Evolutionary conservation across 2,329 filamentous ascomycete species (phyloP), one percentile per base, ranked within the genome.

Genomic region (Claviceps monticola): DNA sequence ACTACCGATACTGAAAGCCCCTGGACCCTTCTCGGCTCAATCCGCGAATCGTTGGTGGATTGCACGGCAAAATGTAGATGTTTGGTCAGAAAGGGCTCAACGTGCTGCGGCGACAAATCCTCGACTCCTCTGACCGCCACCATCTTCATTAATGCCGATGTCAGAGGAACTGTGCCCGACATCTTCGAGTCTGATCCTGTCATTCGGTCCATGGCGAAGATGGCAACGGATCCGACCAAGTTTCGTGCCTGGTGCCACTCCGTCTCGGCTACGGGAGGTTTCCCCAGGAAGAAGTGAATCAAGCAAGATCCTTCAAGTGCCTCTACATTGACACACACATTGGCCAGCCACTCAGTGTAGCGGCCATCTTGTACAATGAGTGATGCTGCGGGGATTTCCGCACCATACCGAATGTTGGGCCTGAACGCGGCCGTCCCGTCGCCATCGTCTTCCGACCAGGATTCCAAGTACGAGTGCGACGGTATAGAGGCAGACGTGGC

Each of bases 231-330:
- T 2, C 84, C 84, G 2, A 84, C 73, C 9, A 84, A 71, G 55
- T 77, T 82, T 1, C 66, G 60, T 0, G 76, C 73, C 42, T 63
- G 62, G 1, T 71, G 61, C 82, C 83, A 86, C 0, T 63, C 59
- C 5, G 56, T 56, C 1, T 70, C 59, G 41, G 80, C 68, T 3
- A 60, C 57, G 0, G 74, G 68, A 1, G 72, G 68, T 2, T 72
- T 62, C 0, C 82, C 85, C 1, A 88, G 62, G 66, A 89, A 90
- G 53, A 90, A 69, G 61, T 83, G 78, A 19, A 91, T 70, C 0
- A 56, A 57, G 51, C 83, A 87, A 0, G 82, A 79, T 1, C 74
- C 76, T 11, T 75, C 70, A 8, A 85, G 64, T 2, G 79, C 78
- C 53, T 78, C 75, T 55, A 80, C 83, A 51, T 74, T 70, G 21